Conservation (phyloP, 1,284 basidiomycete genomes). For the Ceratobasidium sp. region DNA sequence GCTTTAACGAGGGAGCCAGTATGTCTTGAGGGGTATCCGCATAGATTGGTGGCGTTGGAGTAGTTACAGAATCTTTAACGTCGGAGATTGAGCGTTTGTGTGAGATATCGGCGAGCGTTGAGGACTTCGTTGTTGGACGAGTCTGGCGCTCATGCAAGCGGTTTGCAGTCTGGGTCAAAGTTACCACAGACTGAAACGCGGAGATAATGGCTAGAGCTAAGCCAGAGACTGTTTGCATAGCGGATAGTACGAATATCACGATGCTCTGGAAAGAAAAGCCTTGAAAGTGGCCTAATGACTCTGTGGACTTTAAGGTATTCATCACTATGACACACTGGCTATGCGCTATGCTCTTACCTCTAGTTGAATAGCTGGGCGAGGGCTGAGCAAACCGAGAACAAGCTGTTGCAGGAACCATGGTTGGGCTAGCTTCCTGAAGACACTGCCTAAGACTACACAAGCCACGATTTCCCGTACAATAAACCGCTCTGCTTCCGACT, state of each 20-base stretch:
- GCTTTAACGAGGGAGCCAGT: constrained; percentile 54
- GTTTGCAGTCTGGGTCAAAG: constrained; percentile 75
- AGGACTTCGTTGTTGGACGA: constrained; percentile 52
- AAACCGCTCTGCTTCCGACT: constrained; percentile 75
- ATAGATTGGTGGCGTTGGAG: constrained; percentile 44
- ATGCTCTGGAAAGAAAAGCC: constrained; percentile 69
- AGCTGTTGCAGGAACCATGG: constrained; percentile 84
- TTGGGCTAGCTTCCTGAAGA: constrained; percentile 76
- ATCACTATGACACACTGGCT: constrained; percentile 54
- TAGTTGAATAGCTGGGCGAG: constrained; percentile 58
- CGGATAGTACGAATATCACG: constrained; percentile 75
- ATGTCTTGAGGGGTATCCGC: constrained; percentile 18
- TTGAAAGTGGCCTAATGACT: constrained; percentile 1
- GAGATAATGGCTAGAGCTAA: constrained; percentile 73
- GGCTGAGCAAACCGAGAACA: constrained; percentile 68
- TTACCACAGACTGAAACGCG: constrained; percentile 72
- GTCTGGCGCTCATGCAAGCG: constrained; percentile 53
- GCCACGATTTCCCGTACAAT: constrained; percentile 82
- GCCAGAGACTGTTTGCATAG: constrained; percentile 77
- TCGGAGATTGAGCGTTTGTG: constrained; percentile 43
- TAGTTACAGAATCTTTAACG: constrained; percentile 25
- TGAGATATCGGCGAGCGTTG: constrained; percentile 43
- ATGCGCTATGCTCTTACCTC: constrained; percentile 50
- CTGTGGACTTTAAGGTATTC: constrained; percentile 27
- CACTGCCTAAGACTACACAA: constrained; percentile 73